Evolutionary conservation across 2,329 filamentous ascomycete species (phyloP), one percentile per base, ranked within the genome.

Genomic region (Spiromastix sp.): DNA sequence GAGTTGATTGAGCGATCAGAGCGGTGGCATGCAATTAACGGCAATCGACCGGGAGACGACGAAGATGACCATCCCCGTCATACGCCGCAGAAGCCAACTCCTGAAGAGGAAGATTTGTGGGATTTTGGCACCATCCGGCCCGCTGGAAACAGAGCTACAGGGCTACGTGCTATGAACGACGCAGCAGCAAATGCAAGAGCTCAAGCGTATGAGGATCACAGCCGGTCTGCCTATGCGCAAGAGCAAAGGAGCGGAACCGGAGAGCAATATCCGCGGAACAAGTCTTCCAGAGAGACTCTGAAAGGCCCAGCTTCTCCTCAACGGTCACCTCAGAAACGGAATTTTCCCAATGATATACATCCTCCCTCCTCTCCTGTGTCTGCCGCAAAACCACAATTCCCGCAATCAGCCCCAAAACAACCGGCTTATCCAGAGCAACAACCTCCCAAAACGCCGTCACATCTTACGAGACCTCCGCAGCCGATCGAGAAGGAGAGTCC

Each of bases 101-200:
- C 66, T 1, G 71, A 79, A 38, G 72, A 81, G 21, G 85, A 95
- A 55, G 91, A 96, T 56, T 76, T 96, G 54, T 98, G 91, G 91
- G 91, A 98, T 58, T 98, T 98, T 65, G 91, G 91, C 28, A 98
- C 91, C 0, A 85, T 98, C 34, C 74, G 87, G 38, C 79, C 93
- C 4, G 78, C 80, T n/a, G 74, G 72, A 20, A 71, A 75, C 18
- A 77, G 78, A 41, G 71, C 70, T 19, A 53, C 74, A 30, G 79
- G 79, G 3, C 64, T 84, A 32, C 71, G 81, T 46, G 68, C 77
- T 0, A 77, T 94, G 77, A 86, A 84, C 45, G 84, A 87, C 41
- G 80, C 81, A 20, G 81, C 80, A 9, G 79, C 82, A 12, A 94
- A 94, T 55, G 75, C 81, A 12, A 73, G 86, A 39, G 70, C 74